phyloP scores from a whole-genome alignment of 139 green algal species.

The Edaphochlamys debaryana region DNA sequence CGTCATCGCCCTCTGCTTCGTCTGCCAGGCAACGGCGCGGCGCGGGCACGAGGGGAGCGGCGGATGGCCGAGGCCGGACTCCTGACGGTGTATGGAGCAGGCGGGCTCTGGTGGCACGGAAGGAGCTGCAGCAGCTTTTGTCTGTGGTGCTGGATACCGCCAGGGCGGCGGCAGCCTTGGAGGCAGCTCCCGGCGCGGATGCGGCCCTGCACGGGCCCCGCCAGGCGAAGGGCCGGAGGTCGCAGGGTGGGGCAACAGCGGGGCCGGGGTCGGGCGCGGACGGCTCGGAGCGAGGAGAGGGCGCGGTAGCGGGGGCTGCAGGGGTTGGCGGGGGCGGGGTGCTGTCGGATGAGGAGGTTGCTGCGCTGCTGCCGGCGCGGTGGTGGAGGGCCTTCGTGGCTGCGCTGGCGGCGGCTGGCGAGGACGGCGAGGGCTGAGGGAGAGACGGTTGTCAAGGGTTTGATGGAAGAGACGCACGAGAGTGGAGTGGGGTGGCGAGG shows the following conservation, averaged over 20 bases:
- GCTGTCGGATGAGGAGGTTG: background rate
- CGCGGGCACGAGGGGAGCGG: background rate
- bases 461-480: too few relatives aligned
- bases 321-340: background rate
- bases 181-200: too few relatives aligned
- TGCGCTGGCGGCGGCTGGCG: background rate
- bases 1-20: too few relatives aligned
- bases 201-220: too few relatives aligned
- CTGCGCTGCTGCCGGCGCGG: background rate
- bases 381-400: slow-evolving; percentile 25
- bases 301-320: too few relatives aligned
- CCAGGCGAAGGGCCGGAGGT: too few relatives aligned
- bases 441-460: too few relatives aligned
- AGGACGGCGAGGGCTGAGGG: too few relatives aligned
- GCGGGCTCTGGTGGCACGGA: too few relatives aligned
- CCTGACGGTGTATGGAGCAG: background rate
- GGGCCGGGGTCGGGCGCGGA: background rate
- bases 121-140: background rate
- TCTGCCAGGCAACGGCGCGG: background rate
- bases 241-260: background rate
- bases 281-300: background rate
- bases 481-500: too few relatives aligned
- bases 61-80: background rate
- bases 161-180: background rate
- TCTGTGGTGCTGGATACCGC: slow-evolving; percentile 3